phyloP scores from a whole-genome alignment of 768 basidiomycete species.

The Lentinula guzmanii region DNA sequence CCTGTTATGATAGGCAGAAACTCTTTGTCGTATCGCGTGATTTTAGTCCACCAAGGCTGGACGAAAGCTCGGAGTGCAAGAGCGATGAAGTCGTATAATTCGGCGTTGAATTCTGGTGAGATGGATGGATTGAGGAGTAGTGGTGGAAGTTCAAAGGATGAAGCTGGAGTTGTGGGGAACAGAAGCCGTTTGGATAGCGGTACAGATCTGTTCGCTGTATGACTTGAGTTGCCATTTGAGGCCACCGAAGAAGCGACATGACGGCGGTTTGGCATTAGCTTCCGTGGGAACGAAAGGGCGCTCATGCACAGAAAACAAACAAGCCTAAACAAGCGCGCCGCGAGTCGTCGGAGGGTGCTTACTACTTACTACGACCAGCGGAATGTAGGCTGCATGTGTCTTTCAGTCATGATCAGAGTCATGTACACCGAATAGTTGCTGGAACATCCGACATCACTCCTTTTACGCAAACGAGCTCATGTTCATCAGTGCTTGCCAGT shows the following conservation, averaged over 20 bases:
- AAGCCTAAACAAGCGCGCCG: too few relatives aligned
- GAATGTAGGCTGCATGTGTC: too few relatives aligned
- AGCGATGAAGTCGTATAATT: constrained; percentile 76
- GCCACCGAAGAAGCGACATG: background rate
- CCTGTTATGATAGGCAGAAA: constrained; percentile 66
- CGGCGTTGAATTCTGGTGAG: constrained; percentile 53
- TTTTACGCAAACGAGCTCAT: too few relatives aligned
- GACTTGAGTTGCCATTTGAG: background rate
- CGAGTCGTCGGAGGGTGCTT: too few relatives aligned
- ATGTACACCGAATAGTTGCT: too few relatives aligned
- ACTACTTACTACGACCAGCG: too few relatives aligned
- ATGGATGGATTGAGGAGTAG: constrained; percentile 40
- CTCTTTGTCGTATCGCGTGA: constrained; percentile 79
- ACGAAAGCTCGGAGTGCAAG: constrained; percentile 75
- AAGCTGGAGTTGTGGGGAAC: background rate
- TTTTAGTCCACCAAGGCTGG: constrained; percentile 81
- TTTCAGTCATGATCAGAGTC: too few relatives aligned
- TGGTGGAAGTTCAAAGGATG: constrained; percentile 34
- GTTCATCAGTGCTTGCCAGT: too few relatives aligned
- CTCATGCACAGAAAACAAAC: background rate
- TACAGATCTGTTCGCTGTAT: background rate
- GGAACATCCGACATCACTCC: too few relatives aligned
- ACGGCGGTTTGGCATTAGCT: background rate
- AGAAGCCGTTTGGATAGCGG: constrained; percentile 2
- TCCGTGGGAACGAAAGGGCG: background rate